phyloP scores from a whole-genome alignment of 768 basidiomycete species.

The Lentinus tigrinus region DNA sequence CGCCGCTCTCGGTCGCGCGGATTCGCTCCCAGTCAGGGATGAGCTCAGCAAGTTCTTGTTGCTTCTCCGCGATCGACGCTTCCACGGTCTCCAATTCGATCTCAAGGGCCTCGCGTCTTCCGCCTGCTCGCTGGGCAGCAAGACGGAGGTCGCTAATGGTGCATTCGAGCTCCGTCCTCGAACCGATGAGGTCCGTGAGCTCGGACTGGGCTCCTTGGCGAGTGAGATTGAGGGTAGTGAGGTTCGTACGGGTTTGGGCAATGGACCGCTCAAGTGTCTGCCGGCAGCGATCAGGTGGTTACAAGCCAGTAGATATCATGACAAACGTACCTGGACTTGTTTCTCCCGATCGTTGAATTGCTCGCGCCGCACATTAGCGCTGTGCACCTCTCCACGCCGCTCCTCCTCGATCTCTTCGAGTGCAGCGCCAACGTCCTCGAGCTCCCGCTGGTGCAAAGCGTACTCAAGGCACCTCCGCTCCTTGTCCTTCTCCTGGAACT shows the following conservation, averaged over 20 bases:
- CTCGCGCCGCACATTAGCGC: constrained; percentile 77
- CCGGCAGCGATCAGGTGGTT: not conserved
- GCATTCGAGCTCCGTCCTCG: constrained; percentile 85
- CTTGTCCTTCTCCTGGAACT: constrained; percentile 95
- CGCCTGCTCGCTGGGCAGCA: constrained; percentile 62
- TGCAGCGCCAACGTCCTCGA: constrained; percentile 84
- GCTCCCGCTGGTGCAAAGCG: constrained; percentile 86
- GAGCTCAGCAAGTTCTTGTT: constrained; percentile 59
- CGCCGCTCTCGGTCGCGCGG: constrained; percentile 47
- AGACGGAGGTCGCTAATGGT: constrained; percentile 73
- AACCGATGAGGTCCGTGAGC: constrained; percentile 80
- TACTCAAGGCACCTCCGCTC: constrained; percentile 94
- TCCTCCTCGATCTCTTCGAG: constrained; percentile 87
- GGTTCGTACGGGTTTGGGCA: constrained; percentile 62
- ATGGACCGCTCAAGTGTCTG: constrained; percentile 77
- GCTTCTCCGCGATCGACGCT: constrained; percentile 59
- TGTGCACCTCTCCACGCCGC: constrained; percentile 77
- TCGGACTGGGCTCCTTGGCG: constrained; percentile 80
- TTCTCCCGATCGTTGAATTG: constrained; percentile 83
- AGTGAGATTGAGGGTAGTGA: constrained; percentile 68
- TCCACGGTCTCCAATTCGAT: constrained; percentile 63
- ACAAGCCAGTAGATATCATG: not conserved
- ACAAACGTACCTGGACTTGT: constrained; percentile 66
- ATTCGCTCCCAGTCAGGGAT: constrained; percentile 70
- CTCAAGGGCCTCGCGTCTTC: constrained; percentile 61